These are phyloP conservation scores for Wickerhamiella sergipiensis DNA, from an alignment of 805 yeast genomes.

Conservation along the genomic window DNA sequence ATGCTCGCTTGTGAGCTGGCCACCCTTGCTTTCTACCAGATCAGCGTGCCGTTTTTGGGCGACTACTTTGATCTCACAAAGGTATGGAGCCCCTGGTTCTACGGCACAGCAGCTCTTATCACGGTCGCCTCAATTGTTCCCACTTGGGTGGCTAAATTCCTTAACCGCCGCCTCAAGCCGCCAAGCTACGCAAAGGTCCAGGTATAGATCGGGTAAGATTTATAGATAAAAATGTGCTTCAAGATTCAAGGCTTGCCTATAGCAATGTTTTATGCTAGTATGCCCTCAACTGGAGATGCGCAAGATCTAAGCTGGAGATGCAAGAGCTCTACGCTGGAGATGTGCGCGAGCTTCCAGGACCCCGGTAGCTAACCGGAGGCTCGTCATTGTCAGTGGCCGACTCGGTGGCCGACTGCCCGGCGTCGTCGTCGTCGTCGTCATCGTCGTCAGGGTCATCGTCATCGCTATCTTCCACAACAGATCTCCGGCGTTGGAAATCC, in stretches of 20 bases:
- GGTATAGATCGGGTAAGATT: constrained; percentile 7
- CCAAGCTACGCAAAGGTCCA: constrained; percentile 97
- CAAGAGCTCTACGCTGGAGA: too few species aligned
- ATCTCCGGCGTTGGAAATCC: constrained; percentile 10
- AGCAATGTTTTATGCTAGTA: too few species aligned
- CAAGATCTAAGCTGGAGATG: too few species aligned
- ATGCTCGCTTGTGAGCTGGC: constrained; percentile 64
- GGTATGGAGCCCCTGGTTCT: constrained; percentile 42
- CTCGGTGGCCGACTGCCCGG: background rate
- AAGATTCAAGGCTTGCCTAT: too few species aligned
- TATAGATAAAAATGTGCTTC: too few species aligned
- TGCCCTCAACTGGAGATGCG: too few species aligned
- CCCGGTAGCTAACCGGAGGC: background rate
- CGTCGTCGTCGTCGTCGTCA: background rate
- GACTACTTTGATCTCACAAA: constrained; percentile 76
- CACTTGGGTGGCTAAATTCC: constrained; percentile 71
- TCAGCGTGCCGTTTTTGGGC: constrained; percentile 65
- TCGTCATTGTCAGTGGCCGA: background rate
- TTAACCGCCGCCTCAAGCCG: constrained; percentile 68
- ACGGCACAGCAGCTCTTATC: constrained; percentile 56
- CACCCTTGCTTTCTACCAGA: constrained; percentile 53
- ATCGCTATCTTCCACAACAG: constrained; percentile 1
- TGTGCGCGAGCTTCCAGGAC: background rate
- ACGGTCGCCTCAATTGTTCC: constrained; percentile 66
- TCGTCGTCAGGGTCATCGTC: background rate